Conservation (phyloP, 805 yeast species). For the Starmerella kuoi region DNA sequence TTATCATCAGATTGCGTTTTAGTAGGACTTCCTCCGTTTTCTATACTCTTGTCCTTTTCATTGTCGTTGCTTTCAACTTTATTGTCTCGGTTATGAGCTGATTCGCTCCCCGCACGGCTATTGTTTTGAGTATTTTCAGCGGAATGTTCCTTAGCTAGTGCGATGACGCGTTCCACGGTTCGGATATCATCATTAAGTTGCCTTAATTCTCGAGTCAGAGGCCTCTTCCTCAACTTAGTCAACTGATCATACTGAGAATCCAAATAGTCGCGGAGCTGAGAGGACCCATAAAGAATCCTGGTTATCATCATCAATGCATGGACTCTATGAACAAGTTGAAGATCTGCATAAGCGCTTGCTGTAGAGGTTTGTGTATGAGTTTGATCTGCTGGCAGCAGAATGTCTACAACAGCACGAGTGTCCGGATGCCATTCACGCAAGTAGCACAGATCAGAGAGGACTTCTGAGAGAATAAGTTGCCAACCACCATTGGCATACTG, state of each 20-base stretch:
- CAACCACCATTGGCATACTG: conserved; percentile 75
- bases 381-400: conserved; percentile 34
- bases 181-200: conserved; percentile 38
- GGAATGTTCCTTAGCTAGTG: not conserved
- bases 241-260: conserved; percentile 59
- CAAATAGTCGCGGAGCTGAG: conserved; percentile 46
- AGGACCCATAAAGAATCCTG: conserved; percentile 48
- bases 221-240: conserved; percentile 48
- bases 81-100: not conserved
- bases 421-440: conserved; percentile 42
- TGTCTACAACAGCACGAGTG: conserved; percentile 40
- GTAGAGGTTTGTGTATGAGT: conserved; percentile 40
- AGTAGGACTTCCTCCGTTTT: too few species aligned
- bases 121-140: too few species aligned
- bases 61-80: not conserved
- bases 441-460: conserved; percentile 48
- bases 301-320: conserved; percentile 49
- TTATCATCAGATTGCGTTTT: conserved; percentile 18
- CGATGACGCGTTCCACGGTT: conserved; percentile 3
- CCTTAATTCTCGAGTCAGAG: conserved; percentile 50
- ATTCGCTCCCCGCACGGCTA: too few species aligned
- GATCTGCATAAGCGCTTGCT: conserved; percentile 41
- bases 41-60: conserved; percentile 28
- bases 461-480: conserved; percentile 66
- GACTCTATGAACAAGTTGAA: conserved; percentile 45